Conservation (phyloP, 768 basidiomycete genomes). For the Tricholoma sp. region DNA sequence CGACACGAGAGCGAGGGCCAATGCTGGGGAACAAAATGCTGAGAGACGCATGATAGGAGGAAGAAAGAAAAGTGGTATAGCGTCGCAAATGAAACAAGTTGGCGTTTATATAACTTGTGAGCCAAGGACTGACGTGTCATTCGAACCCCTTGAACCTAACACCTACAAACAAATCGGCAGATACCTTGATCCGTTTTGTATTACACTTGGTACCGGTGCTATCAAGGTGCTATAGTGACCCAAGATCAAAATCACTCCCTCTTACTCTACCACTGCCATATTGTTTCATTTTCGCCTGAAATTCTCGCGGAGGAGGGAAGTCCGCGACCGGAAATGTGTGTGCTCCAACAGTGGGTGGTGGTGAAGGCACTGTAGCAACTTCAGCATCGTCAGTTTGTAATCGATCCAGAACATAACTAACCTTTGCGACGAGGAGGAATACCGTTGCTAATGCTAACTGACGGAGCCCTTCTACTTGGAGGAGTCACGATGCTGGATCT, state of each 20-base stretch:
- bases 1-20: slow-evolving; percentile 47
- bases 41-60: slow-evolving; percentile 57
- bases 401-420: slow-evolving; percentile 22
- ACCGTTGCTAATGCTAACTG: slow-evolving; percentile 16
- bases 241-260: slow-evolving; percentile 69
- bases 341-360: slow-evolving; percentile 55
- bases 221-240: slow-evolving; percentile 28
- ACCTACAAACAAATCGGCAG: no score
- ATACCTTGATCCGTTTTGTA: no score
- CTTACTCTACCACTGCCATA: slow-evolving; percentile 63
- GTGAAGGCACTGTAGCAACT: slow-evolving; percentile 38
- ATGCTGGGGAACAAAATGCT: slow-evolving; percentile 43
- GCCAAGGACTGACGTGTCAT: slow-evolving; percentile 47
- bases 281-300: slow-evolving; percentile 40
- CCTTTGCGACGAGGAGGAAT: slow-evolving; percentile 44
- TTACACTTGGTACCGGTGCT: no score
- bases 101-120: slow-evolving; percentile 23
- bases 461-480: slow-evolving; percentile 9
- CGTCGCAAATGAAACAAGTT: slow-evolving; percentile 4
- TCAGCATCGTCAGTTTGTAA: slow-evolving; percentile 1
- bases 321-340: slow-evolving; percentile 74
- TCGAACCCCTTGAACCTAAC: not conserved
- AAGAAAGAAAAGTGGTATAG: slow-evolving; percentile 17
- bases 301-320: slow-evolving; percentile 74
- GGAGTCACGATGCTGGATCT: not conserved